Base-by-base conservation (phyloP, 805 yeast species). In the Ogataea pini region DNA sequence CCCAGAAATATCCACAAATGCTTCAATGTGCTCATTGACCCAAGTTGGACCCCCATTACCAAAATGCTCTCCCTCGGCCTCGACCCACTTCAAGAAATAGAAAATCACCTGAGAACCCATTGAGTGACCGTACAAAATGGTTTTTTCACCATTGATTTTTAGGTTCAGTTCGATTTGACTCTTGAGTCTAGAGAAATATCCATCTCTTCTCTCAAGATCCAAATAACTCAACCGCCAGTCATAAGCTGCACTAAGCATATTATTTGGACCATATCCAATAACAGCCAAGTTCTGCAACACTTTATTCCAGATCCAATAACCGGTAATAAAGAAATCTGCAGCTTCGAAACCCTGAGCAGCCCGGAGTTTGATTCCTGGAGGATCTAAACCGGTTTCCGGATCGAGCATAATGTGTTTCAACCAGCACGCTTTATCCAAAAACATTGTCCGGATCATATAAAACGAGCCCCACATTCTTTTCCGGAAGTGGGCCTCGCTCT, bases 281-380 rank as follows among this genome's bases (percentile, higher is more conserved):
- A 89, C 97, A 2, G 97, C 96, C 55, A 94, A 72, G 61, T 94
- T 94, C 67, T 92, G 96, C n/a, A 94, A 73, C 44, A 94, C 80
- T 64, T 94, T 94, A 64, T 89, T 89, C 99, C 99, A 94, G 60
- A 94, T 89, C 99, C 99, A 94, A 67, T 94, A 94, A 0, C 99
- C 99, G 3, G 97, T 88, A 67, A 94, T 83, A 61, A 94, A 94
- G 68, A 89, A 94, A 68, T 94, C 99, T 0, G 97, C 94, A 1
- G 97, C 94, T 59, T 91, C 97, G 65, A 94, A 88, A 0, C 99
- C 99, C 64, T 88, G 96, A 0, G 97, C 92, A 0, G 98, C 95
- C 48, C 99, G 73, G 20, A 94, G 63, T 57, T 76, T 85, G 57
- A 88, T 78, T 45, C 86, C 79, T 1, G 86, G 85, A 0, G 99